Percentiles rank a stretch among this genome's conserved stretches.
phyloP scores from a whole-genome alignment of 2,329 filamentous ascomycete species.

The Botrytis pseudocinerea region DNA sequence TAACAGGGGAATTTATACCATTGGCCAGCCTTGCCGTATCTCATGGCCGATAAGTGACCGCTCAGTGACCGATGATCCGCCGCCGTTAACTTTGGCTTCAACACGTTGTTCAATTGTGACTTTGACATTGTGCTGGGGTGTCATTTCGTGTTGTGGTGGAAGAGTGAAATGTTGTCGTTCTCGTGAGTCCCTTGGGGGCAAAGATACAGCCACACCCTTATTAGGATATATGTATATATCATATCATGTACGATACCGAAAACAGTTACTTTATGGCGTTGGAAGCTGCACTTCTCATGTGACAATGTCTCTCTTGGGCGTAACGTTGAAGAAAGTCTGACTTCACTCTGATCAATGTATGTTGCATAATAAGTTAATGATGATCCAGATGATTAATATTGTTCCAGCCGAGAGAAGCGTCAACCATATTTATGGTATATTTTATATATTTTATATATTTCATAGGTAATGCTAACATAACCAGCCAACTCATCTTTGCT shows the following conservation, averaged over 20 bases:
- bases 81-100: background rate
- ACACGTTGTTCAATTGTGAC: no score
- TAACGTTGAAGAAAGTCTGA: background rate
- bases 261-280: background rate
- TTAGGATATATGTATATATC: background rate
- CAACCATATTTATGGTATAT: background rate
- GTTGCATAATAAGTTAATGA: background rate
- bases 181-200: background rate
- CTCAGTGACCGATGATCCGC: background rate
- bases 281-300: conserved; percentile 2
- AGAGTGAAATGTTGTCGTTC: background rate
- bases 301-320: background rate
- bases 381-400: background rate
- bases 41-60: conserved; percentile 12
- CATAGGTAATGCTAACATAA: background rate
- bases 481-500: background rate
- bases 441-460: background rate
- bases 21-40: conserved; percentile 19
- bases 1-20: background rate
- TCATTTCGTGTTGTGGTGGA: background rate
- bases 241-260: background rate
- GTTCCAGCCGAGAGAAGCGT: conserved; percentile 11
- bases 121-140: background rate
- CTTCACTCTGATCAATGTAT: background rate
- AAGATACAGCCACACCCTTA: background rate